Base-by-base conservation (phyloP, 306 rosid genomes). In the Adenanthera pavonina region DNA sequence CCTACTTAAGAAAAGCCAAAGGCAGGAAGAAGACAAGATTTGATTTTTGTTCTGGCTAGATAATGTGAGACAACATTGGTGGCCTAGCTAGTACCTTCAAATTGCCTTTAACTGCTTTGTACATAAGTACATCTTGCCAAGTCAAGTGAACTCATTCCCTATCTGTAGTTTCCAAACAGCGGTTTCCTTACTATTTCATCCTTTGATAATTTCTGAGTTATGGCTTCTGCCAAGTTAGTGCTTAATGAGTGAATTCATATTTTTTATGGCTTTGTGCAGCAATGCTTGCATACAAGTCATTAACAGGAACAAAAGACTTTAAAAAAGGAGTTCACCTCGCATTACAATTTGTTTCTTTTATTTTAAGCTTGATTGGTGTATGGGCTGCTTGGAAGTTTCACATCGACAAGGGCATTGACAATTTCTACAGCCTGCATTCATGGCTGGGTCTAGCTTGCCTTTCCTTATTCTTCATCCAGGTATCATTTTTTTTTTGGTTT, bases 331-430 rank as follows among this genome's bases (percentile, higher is more conserved):
- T 91, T 84, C 99, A 96, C 85, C 97, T 96, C 25, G 40, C 88
- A 3, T 83, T 93, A 14, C 99, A 92, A 76, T 89, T 86, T 76
- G 59, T 88, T 61, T 91, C 98, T 44, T 90, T 92, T 85, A 74
- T 85, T 82, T 87, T 92, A 67, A 92, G 99, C 86, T 60, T 93
- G 44, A 73, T 93, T 16, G 99, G 99, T 17, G 70, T 90, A 14
- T 96, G 98, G 99, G 97, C 99, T 84, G 98, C 98, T 78, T 82
- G 90, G 89, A 96, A 96, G 91, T 96, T 92, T 89, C 99, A 96
- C 89, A 85, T 83, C 20, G 98, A 96, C 85, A 93, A 90, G 81
- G 98, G 99, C 67, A 93, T 96, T 72, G 99, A 93, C 78, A 96
- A 96, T 79, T 96, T 96, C 88, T 96, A 96, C 89, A 96, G 99